These are phyloP conservation scores for Teratosphaeria destructans DNA, from an alignment of 2,329 filamentous ascomycete genomes.

Conservation along the genomic window DNA sequence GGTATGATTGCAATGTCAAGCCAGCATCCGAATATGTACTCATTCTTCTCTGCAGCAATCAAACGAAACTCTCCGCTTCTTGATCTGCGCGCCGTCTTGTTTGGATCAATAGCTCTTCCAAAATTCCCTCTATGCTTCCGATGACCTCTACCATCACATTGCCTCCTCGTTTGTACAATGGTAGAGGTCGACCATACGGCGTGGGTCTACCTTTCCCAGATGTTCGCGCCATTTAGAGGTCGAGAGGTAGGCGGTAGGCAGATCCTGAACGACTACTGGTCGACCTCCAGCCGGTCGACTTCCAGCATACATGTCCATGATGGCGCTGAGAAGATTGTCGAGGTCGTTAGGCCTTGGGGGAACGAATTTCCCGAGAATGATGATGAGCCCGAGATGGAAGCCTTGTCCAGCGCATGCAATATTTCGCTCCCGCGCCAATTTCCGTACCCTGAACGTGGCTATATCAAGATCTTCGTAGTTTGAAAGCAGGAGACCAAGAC, in stretches of 20 bases:
- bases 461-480: background rate
- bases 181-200: background rate
- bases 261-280: background rate
- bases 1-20: background rate
- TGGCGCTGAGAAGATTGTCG: background rate
- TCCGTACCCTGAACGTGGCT: background rate
- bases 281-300: too few species aligned
- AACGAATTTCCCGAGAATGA: background rate
- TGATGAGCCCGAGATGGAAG: background rate
- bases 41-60: background rate
- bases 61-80: too few species aligned
- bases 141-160: background rate
- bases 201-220: background rate
- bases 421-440: background rate
- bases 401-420: background rate
- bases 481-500: background rate
- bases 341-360: background rate
- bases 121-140: too few species aligned
- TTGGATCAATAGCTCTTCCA: too few species aligned
- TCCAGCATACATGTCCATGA: background rate
- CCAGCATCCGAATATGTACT: background rate
- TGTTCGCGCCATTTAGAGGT: background rate
- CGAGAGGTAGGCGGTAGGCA: background rate
- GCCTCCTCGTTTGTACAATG: background rate
- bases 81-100: too few species aligned